Base-by-base conservation (phyloP, 768 basidiomycete genomes). In the Phlebiopsis gigantea region DNA sequence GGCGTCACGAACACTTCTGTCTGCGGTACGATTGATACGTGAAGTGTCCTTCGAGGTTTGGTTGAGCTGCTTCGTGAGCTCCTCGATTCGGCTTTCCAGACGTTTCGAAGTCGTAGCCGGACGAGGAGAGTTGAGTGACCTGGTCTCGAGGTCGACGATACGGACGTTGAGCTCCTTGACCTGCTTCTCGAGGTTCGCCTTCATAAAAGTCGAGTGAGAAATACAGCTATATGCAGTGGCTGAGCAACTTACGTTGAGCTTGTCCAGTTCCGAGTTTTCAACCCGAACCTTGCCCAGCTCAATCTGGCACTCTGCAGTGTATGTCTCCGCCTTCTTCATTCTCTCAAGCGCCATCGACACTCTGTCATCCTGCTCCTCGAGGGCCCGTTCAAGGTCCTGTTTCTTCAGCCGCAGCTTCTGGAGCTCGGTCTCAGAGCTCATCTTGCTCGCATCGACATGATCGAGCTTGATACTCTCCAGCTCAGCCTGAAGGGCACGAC, bases 111-210 rank as follows among this genome's bases (percentile, higher is more conserved):
- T 74, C 4, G 77, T 73, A 1, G 79, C 71, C 4, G 83, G 77
- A 31, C 85, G 78, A 14, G 85, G 81, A n/a, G 80, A 77, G 61
- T 72, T 86, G 60, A 90, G 84, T 4, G 89, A 85, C 64, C 77
- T 87, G 1, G 90, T 89, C 68, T 91, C 90, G 17, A 93, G 76
- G 64, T 93, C 91, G 8, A 90, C 83, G 55, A 93, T 83, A 41
- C 85, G 87, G 42, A 90, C 80, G 59, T 91, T 90, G 29, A 93
- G 72, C 51, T 93, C 92, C 65, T 91, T 92, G 66, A 88, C 77
- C 65, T 90, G 87, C 66, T 90, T 93, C 73, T 93, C 90, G 17
- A 94, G 75, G 60, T 78, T 82, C 10, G 88, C 89, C 92, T 94
- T 57, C 31, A 41, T 54, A 28, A 31, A n/a, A 21, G 30, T 15